Percentiles rank a stretch among this genome's conserved stretches.
phyloP scores from a whole-genome alignment of 768 basidiomycete genomes.

The Auricularia auricula-judae region DNA sequence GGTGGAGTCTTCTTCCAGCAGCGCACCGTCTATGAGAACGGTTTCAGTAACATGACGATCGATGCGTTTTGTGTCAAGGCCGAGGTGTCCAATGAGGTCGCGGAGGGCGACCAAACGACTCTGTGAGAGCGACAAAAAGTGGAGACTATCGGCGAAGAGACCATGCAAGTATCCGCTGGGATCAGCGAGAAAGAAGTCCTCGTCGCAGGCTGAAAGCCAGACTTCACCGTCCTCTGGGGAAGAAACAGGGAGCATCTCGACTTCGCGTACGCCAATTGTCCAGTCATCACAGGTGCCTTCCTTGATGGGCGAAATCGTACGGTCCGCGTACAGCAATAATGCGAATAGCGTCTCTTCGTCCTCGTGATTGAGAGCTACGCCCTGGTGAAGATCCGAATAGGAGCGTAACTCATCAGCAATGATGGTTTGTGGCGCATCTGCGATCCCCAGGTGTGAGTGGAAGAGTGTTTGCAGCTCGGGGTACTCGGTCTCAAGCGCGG shows the following conservation, averaged over 20 bases:
- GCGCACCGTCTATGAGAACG: not conserved
- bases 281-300: not conserved
- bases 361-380: not conserved
- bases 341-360: not conserved
- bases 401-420: constrained; percentile 12
- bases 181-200: not conserved
- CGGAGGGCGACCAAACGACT: not conserved
- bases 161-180: not conserved
- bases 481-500: constrained; percentile 8
- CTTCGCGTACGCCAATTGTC: not conserved
- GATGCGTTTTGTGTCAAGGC: not conserved
- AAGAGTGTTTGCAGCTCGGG: constrained; percentile 10
- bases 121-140: not conserved
- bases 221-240: not conserved
- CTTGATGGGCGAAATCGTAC: not conserved
- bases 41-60: not conserved
- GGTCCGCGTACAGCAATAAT: not conserved
- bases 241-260: not conserved
- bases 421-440: constrained; percentile 6
- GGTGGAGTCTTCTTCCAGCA: not conserved
- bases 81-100: not conserved
- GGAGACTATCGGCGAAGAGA: not conserved
- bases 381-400: not conserved
- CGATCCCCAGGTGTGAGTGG: constrained; percentile 7
- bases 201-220: not conserved